phyloP scores from a whole-genome alignment of 1,139 yeast species.

The Suhomyces panamericanus region DNA sequence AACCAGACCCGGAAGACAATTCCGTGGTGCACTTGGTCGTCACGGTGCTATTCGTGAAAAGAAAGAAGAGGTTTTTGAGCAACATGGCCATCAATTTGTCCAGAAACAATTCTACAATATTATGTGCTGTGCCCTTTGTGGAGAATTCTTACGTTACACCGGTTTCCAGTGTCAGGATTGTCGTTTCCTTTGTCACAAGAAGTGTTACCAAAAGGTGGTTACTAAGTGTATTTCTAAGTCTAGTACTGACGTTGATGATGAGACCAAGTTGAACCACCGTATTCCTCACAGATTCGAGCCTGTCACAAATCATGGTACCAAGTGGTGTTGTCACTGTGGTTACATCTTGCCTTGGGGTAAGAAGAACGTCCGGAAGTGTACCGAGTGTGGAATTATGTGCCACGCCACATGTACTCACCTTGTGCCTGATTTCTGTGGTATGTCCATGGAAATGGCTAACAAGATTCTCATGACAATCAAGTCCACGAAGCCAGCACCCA shows the following conservation, averaged over 20 bases:
- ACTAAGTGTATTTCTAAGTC: slow-evolving; percentile 94
- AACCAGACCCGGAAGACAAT: slow-evolving; percentile 52
- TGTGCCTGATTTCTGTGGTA: slow-evolving; percentile 97
- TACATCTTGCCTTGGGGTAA: slow-evolving; percentile 93
- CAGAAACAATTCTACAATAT: slow-evolving; percentile 94
- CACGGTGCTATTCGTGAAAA: slow-evolving; percentile 97
- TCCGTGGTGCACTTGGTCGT: slow-evolving; percentile 83
- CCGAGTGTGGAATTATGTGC: slow-evolving; percentile 94
- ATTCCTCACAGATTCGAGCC: slow-evolving; percentile 96
- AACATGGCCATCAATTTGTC: slow-evolving; percentile 95
- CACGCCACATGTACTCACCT: slow-evolving; percentile 90
- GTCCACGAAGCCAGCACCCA: slow-evolving; percentile 55
- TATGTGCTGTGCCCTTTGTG: slow-evolving; percentile 97
- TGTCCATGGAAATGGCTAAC: slow-evolving; percentile 97
- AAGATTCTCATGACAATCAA: slow-evolving; percentile 83
- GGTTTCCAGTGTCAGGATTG: slow-evolving; percentile 98
- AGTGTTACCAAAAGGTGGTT: slow-evolving; percentile 90
- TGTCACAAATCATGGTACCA: slow-evolving; percentile 87
- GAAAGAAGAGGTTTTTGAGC: slow-evolving; percentile 92
- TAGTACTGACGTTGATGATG: slow-evolving; percentile 83
- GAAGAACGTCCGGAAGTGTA: slow-evolving; percentile 90
- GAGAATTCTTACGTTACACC: slow-evolving; percentile 89
- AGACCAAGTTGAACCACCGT: slow-evolving; percentile 89
- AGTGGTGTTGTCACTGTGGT: slow-evolving; percentile 99
- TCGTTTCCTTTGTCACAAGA: slow-evolving; percentile 88